Conservation (phyloP, 2,329 filamentous ascomycete species). For the Nothophoma quercina region DNA sequence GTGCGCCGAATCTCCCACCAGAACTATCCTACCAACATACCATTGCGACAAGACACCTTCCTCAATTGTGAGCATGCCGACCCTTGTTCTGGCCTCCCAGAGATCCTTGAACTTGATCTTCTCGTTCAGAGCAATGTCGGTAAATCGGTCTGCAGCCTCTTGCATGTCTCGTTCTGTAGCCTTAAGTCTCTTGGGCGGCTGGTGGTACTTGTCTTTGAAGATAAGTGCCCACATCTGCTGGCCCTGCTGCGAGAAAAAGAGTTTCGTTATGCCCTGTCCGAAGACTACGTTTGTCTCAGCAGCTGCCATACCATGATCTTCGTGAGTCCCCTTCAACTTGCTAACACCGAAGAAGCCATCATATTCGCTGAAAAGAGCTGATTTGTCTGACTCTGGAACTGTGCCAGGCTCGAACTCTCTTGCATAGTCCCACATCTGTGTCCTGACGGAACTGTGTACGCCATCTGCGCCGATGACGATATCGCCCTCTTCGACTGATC, state of each 20-base stretch:
- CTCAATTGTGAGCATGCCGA: conserved; percentile 39
- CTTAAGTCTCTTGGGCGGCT: conserved; percentile 16
- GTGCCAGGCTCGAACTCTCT: conserved; percentile 9
- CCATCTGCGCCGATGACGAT: conserved; percentile 38
- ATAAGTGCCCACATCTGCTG: conserved; percentile 19
- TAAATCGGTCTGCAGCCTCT: conserved; percentile 32
- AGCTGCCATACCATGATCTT: conserved; percentile 35
- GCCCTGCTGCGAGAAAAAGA: conserved; percentile 32
- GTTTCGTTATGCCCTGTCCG: conserved; percentile 36
- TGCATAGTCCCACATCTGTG: conserved; percentile 34
- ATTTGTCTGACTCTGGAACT: conserved; percentile 22
- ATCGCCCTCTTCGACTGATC: conserved; percentile 25
- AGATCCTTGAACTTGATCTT: conserved; percentile 46
- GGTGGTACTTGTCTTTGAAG: conserved; percentile 18
- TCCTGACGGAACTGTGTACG: conserved; percentile 28
- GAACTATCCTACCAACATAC: conserved; percentile 50
- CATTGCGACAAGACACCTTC: conserved; percentile 52
- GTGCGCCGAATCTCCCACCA: conserved; percentile 54
- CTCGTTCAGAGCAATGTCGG: conserved; percentile 35
- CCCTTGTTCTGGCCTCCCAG: conserved; percentile 32
- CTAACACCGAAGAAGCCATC: conserved; percentile 24
- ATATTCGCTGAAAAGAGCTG: conserved; percentile 9
- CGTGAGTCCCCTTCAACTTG: conserved; percentile 9
- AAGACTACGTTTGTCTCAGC: conserved; percentile 31
- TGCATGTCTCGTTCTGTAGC: conserved; percentile 39